Evolutionary conservation across 108 stramenopile species (phyloP).

Genomic region (Pseudonitzschia multiseries): DNA sequence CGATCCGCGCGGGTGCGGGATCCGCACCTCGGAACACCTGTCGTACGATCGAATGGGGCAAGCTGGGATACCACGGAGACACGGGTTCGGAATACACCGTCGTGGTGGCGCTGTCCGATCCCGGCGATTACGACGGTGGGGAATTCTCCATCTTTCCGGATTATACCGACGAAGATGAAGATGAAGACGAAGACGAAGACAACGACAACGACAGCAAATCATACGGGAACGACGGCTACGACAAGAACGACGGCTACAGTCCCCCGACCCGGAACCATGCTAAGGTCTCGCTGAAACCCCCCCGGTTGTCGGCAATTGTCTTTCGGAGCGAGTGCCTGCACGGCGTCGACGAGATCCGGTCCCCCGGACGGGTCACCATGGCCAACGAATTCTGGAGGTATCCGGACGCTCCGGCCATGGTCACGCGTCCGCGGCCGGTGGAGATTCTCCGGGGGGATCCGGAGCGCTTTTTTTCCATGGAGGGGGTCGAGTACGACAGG

Average conservation of each 20-base stretch:
- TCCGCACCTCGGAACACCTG: slow-evolving; percentile 28
- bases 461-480: neutral
- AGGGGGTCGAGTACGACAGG: neutral
- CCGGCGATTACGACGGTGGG: slow-evolving; percentile 26
- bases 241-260: no score
- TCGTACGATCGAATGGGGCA: slow-evolving; percentile 9
- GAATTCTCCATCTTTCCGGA: slow-evolving; percentile 13
- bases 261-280: no score
- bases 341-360: slow-evolving; percentile 6
- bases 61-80: slow-evolving; percentile 24
- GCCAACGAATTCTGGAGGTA: slow-evolving; percentile 29
- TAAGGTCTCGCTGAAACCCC: neutral
- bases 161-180: neutral
- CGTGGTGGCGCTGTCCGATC: slow-evolving; percentile 16
- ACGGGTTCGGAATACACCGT: slow-evolving; percentile 20
- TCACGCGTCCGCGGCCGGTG: neutral
- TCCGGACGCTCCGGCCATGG: neutral
- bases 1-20: slow-evolving; percentile 14
- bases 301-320: slow-evolving; percentile 15
- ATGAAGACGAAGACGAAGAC: neutral
- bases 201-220: no score
- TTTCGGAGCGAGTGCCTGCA: slow-evolving; percentile 23
- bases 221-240: no score
- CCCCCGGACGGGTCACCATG: slow-evolving; percentile 8
- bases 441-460: neutral